Percentiles rank a stretch among this genome's conserved stretches.
Evolutionary conservation across 2,329 filamentous ascomycete species (phyloP).

Genomic region (Nannizziopsis arthrosporioides): DNA sequence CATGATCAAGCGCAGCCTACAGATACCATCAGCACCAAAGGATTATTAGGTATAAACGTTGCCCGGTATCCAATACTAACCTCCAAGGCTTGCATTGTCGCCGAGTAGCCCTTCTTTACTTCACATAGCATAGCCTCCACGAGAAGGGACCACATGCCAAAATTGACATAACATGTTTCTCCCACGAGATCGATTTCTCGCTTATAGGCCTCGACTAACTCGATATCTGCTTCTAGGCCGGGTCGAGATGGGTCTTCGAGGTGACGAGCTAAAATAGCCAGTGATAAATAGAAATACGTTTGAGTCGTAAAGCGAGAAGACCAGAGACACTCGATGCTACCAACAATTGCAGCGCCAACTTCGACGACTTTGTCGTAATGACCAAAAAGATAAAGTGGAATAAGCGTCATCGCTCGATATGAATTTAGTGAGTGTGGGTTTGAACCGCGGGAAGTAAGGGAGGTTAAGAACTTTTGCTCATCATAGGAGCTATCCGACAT

Average conservation of each 20-base stretch:
- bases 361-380: slow-evolving; percentile 37
- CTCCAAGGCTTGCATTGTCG: slow-evolving; percentile 34
- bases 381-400: slow-evolving; percentile 38
- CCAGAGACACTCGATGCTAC: slow-evolving; percentile 36
- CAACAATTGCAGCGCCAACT: slow-evolving; percentile 31
- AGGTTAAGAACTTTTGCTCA: slow-evolving; percentile 38
- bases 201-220: slow-evolving; percentile 40
- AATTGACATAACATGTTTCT: slow-evolving; percentile 47
- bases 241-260: slow-evolving; percentile 32
- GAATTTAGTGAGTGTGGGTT: slow-evolving; percentile 35
- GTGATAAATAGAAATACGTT: slow-evolving; percentile 37
- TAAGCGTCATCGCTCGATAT: slow-evolving; percentile 42
- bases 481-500: slow-evolving; percentile 46
- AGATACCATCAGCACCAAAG: slow-evolving; percentile 24
- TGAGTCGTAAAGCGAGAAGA: slow-evolving; percentile 34
- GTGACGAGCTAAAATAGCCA: slow-evolving; percentile 34
- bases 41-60: not conserved
- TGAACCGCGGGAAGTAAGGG: slow-evolving; percentile 39
- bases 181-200: slow-evolving; percentile 43
- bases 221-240: slow-evolving; percentile 38
- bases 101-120: slow-evolving; percentile 33
- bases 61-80: no score
- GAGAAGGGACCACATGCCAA: slow-evolving; percentile 46
- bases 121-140: slow-evolving; percentile 47
- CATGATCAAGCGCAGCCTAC: slow-evolving; percentile 50